Conservation (phyloP, 148 eudicot species). For the Chenopodium album region DNA sequence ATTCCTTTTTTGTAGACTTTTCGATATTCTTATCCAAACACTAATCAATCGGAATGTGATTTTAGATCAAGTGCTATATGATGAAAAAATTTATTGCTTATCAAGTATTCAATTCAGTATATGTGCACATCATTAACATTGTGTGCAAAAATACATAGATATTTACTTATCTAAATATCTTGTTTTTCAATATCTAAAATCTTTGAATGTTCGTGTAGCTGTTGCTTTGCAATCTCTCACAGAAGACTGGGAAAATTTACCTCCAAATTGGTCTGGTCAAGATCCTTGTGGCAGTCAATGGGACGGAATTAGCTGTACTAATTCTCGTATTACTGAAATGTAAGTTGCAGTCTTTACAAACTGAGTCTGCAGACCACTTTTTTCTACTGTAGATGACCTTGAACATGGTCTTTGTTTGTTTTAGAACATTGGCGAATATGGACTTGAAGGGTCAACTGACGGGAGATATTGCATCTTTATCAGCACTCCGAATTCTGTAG, state of each 20-base stretch:
- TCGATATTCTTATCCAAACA: background rate
- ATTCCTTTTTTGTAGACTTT: background rate
- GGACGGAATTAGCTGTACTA: conserved; percentile 69
- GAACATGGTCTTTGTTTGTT: conserved; percentile 18
- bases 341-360: conserved; percentile 31
- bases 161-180: no score
- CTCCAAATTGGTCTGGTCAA: conserved; percentile 57
- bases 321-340: conserved; percentile 59
- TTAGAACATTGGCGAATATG: conserved; percentile 61
- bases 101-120: background rate
- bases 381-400: conserved; percentile 11
- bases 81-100: background rate
- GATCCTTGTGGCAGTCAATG: conserved; percentile 77
- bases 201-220: conserved; percentile 41
- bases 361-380: background rate
- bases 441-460: conserved; percentile 51
- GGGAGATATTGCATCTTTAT: conserved; percentile 52
- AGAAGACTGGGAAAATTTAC: conserved; percentile 56
- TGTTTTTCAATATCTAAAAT: background rate
- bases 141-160: no score
- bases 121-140: background rate
- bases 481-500: conserved; percentile 61
- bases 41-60: background rate
- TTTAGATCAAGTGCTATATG: background rate
- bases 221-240: conserved; percentile 53